Base-by-base conservation (phyloP, 2,329 filamentous ascomycete genomes). In the Apiospora arundinis region DNA sequence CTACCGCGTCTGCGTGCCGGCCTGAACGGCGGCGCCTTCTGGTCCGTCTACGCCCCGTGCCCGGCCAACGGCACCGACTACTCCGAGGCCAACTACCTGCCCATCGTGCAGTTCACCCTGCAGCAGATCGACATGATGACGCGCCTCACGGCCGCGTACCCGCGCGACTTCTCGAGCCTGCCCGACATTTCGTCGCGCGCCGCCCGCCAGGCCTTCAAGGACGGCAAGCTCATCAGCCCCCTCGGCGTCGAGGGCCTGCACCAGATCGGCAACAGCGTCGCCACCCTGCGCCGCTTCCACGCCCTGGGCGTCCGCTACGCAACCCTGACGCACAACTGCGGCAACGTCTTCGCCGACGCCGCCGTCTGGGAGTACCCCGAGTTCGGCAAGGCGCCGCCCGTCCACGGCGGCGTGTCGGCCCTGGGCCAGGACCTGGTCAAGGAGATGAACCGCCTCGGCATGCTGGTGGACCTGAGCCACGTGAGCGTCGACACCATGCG, bases 381-480 rank as follows among this genome's bases (percentile, higher is more conserved):
- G 23, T 75, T 84, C 18, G 78, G 83, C 75, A 82, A 84, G 81
- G 85, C 89, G 72, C 81, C 87, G 69, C 89, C 92, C 0, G 83
- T 88, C 70, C 93, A 91, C 89, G 84, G 87, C 69, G 95, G 95
- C 2, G 86, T 98, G 1, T 95, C 92, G 72, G 84, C 87, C 0
- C 86, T 87, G 1, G 95, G 95, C 5, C 88, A 89, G 69, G 80
- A 86, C 16, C 83, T 98, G 0, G 85, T 98, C 63, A 85, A 86
- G 46, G 95, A 98, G 84, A 98, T 98, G 95, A 98, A 98, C 80
- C 89, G 95, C 3, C 85, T 98, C 1, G 95, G 95, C 37, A 95
- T 98, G 91, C 90, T 98, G n/a, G 93, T 98, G 52, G 95, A 98
- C 79, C 86, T 98, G 46, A 88, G 93, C 8, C 95, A 98, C 80